Base-by-base conservation (phyloP, 352 stramenopile species). In the Peronosclerospora sorghi region DNA sequence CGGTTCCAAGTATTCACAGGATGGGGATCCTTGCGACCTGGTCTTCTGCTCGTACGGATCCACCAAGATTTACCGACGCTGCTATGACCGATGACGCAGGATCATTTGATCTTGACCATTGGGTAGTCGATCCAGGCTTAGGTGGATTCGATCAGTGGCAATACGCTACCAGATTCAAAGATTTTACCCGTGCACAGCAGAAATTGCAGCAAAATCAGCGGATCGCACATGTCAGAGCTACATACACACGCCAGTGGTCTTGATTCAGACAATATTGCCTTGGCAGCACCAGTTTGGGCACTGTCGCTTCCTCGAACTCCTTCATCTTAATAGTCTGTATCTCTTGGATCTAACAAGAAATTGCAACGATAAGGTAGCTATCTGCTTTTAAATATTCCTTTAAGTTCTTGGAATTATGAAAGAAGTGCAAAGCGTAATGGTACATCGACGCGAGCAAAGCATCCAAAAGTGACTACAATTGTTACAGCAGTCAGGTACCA, bases 401-500 rank as follows among this genome's bases (percentile, higher is more conserved):
- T 14, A 29, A 21, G 18, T 18, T 32, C 21, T 10, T 12, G 10
- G 15, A 30, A 27, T 65, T 27, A 58, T 27, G 60, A 81, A 24
- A 86, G 56, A 19, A 89, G 37, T 5, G 77, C 74, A 54, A 86
- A 89, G n/a, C 77, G 72, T 10, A 83, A 42, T 20, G 77, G 77
- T 17, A 89, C 32, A 17, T 86, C 77, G 8, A 77, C 61, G 12
- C 74, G 72, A 12, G 83, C 73, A 45, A 92, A 92, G 50, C 80
- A 92, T n/a, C 73, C 77, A 29, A 92, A 92, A 1, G 69, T 86
- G 5, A 88, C 75, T 9, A 88, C 73, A 37, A 88, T 72, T 7
- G 80, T 92, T 38, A 87, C 77, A 17, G 77, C 62, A 10, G 67
- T 87, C n/a, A 92, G 46, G 38, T 90, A 92, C 75, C 80, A 87